phyloP scores from a whole-genome alignment of 108 stramenopile species.

The Schizochytrium sp. region DNA sequence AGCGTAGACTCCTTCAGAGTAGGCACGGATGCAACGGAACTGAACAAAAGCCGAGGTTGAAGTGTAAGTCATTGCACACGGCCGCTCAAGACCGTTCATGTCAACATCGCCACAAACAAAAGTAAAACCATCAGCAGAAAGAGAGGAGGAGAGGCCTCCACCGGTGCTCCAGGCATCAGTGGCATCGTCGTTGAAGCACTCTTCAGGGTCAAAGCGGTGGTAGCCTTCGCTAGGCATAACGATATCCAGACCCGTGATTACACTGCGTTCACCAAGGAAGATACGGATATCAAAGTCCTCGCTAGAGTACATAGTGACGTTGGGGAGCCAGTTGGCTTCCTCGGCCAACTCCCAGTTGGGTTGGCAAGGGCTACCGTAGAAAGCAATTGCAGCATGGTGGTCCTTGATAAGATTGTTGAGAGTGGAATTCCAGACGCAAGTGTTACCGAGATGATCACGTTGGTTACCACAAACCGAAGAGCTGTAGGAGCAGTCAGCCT shows the following conservation, averaged over 20 bases:
- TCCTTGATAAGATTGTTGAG: not conserved
- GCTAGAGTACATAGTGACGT: slow-evolving; percentile 29
- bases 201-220: slow-evolving; percentile 30
- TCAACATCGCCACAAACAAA: not conserved
- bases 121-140: not conserved
- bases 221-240: not conserved
- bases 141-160: not conserved
- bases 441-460: slow-evolving; percentile 26
- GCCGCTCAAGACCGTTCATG: slow-evolving; percentile 26
- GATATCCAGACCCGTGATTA: slow-evolving; percentile 8
- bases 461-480: not conserved
- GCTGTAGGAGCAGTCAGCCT: not conserved
- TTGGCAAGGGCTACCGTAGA: slow-evolving; percentile 39
- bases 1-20: not conserved
- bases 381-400: not conserved
- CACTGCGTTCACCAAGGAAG: slow-evolving; percentile 34
- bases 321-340: slow-evolving; percentile 6
- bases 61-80: not conserved
- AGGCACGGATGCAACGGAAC: not conserved
- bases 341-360: slow-evolving; percentile 3
- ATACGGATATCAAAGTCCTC: not conserved
- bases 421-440: slow-evolving; percentile 36
- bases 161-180: not conserved
- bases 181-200: slow-evolving; percentile 24
- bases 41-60: not conserved